Evolutionary conservation across 768 basidiomycete species (phyloP), one percentile per base, ranked within the genome.

Genomic region (Hebeloma cylindrosporum): DNA sequence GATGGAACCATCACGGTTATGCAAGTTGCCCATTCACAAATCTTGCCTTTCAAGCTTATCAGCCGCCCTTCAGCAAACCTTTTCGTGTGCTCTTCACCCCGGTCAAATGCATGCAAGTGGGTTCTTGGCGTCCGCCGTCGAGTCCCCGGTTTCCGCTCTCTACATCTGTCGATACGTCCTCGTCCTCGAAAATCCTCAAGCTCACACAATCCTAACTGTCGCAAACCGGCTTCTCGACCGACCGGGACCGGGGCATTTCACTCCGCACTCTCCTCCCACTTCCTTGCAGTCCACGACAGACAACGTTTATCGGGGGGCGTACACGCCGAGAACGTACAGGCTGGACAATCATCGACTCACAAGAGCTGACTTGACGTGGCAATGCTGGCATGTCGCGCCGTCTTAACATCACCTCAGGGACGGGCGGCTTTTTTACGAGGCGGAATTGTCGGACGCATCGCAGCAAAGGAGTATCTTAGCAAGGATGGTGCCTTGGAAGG

Each of bases 381-480:
- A 4, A 27, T 45, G 36, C 9, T 25, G 14, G 9, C 13, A 2
- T 32, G 38, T 25, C 41, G 33, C 18, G 17, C 20, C 9, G 2
- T 53, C 1, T 20, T 53, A 4, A 11, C 22, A 5, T 20, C 16
- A n/a, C 39, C 33, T 8, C 40, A 42, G 8, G 52, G 52, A 2
- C 48, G 47, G 30, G 47, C 52, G 11, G 52, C 44, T 11, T 25
- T 53, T 7, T 32, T 53, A 6, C 25, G n/a, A 23, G 51, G 51
- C 3, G 52, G 52, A 1, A 42, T 53, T 23, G 5, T 53, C 20
- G 36, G 38, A 6, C 47, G 44, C 4, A 53, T 53, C 30, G 52
- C 47, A n/a, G n/a, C n/a, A n/a, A 17, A 27, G 5, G 40, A 53
- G 16, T 47, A 37, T 18, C 29, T 45, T 7, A 49, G 48, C 13